Conservation (phyloP, 2,329 filamentous ascomycete species). For the Penicillium aurantiogriseum region DNA sequence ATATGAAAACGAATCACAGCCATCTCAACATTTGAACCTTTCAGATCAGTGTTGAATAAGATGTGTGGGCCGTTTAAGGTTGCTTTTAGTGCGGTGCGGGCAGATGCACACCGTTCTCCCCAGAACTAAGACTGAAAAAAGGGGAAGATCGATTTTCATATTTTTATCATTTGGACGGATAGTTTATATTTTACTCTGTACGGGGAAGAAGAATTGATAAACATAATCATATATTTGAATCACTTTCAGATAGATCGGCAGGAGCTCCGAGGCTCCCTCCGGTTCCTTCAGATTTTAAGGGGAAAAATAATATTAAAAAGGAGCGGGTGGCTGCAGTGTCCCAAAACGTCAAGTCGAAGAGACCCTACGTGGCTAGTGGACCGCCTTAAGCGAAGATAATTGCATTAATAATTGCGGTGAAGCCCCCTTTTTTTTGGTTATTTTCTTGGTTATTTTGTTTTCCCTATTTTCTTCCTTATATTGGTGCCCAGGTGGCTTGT, state of each 20-base stretch:
- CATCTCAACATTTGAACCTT: neutral
- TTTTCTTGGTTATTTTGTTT: neutral
- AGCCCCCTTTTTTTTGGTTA: constrained; percentile 5
- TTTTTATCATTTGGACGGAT: neutral
- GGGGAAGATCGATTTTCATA: neutral
- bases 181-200: neutral
- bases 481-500: constrained; percentile 2
- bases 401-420: constrained; percentile 24
- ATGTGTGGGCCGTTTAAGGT: constrained; percentile 21
- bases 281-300: neutral
- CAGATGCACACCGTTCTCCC: constrained; percentile 20
- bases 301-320: constrained; percentile 30
- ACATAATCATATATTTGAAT: neutral
- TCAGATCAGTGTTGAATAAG: constrained; percentile 5
- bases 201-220: neutral
- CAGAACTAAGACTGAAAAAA: neutral
- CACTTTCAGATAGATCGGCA: constrained; percentile 1
- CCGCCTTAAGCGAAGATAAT: constrained; percentile 18
- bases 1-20: neutral
- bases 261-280: constrained; percentile 1
- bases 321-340: constrained; percentile 50
- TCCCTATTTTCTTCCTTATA: neutral
- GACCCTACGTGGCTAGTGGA: constrained; percentile 21
- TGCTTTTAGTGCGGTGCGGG: constrained; percentile 24
- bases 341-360: constrained; percentile 18